Evolutionary conservation across 371 early-diverging fungal species (phyloP), one percentile per base, ranked within the genome.

Genomic region (Umbelopsis sp.): DNA sequence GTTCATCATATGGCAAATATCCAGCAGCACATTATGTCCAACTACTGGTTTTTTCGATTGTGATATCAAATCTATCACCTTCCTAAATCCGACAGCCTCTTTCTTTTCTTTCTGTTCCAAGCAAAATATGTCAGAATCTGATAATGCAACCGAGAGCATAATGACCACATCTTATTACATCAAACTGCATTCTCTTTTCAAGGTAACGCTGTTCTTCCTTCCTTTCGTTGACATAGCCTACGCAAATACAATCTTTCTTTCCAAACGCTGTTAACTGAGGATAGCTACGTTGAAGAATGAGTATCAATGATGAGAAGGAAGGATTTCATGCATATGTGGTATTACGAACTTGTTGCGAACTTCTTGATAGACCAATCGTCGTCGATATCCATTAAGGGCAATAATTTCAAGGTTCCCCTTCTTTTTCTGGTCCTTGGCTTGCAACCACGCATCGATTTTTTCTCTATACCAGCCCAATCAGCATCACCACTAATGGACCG

Each of bases 21-120:
- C 96, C 46, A 94, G 79, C 10, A 91, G 79, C 87, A 93, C 85
- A 74, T 96, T 96, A 70, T 96, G 96, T 4, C 95, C 96, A 4
- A 94, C 84, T 8, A 96, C 74, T 1, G 90, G 89, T 68, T 94
- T 93, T 37, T 83, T 77, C 4, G 87, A 82, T 18, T 76, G 79
- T 25, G 89, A 84, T 32, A 96, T 83, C 73, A 86, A 73, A 50
- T 95, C 94, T 63, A 96, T 90, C 4, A 96, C 91, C 44, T 76
- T 83, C 29, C 93, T 80, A 67, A 96, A 94, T 4, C 95, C 95
- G 46, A 88, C 72, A 10, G 93, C 84, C 12, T 81, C 76, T 10
- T 86, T 76, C 35, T 89, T 77, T 66, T 90, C 90, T 44, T 81
- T 89, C 74, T 67, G 46, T 22, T 41, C 65, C 63, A 65, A 65